Evolutionary conservation across 176 grass and related monocot genomes (phyloP).

Genomic region (Zea luxurians): DNA sequence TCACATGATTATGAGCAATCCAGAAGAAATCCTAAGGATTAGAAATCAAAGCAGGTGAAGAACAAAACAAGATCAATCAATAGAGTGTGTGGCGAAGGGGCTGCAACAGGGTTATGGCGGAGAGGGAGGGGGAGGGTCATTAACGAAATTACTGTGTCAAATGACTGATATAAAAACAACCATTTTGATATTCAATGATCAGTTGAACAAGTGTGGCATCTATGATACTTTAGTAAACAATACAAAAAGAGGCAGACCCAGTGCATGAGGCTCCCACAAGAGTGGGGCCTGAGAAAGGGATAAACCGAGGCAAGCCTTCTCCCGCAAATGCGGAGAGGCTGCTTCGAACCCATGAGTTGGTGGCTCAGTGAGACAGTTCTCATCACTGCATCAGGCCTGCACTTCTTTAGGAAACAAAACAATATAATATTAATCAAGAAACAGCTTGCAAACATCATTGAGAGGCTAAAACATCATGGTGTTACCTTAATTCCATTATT

Average conservation of each 20-base stretch:
- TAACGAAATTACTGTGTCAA: background rate
- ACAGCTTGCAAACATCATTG: background rate
- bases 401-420: background rate
- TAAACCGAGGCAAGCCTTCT: no score
- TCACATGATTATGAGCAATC: background rate
- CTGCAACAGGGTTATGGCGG: background rate
- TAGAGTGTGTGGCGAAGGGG: background rate
- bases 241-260: background rate
- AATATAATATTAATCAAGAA: background rate
- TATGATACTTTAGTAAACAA: slow-evolving; percentile 28
- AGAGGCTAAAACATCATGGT: slow-evolving; percentile 30
- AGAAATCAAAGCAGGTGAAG: background rate
- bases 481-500: slow-evolving; percentile 62
- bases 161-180: slow-evolving; percentile 14
- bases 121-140: background rate
- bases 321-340: no score
- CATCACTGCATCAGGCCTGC: no score
- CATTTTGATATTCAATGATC: background rate
- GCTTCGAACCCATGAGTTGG: no score
- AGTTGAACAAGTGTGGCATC: slow-evolving; percentile 11
- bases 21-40: background rate
- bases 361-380: no score
- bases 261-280: no score
- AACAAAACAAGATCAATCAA: background rate
- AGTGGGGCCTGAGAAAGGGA: no score